Conservation (phyloP, 192 early-diverging fungal genomes). For the Linnemannia schmuckeri region DNA sequence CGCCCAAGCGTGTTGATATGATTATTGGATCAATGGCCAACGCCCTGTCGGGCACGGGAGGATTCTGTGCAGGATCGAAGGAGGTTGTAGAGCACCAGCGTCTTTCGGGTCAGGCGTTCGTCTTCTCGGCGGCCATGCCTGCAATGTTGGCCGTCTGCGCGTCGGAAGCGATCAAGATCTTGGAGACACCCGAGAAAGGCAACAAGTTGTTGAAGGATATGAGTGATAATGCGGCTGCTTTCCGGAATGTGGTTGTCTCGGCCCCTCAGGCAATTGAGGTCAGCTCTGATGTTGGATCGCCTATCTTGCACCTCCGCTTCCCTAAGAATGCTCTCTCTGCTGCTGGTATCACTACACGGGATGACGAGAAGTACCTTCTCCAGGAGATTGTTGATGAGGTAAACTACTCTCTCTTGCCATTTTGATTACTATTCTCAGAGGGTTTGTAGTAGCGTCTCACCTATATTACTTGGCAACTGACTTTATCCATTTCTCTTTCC, state of each 20-base stretch:
- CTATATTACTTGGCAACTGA: slow-evolving; percentile 13
- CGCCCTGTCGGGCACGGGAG: slow-evolving; percentile 86
- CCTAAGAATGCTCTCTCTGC: slow-evolving; percentile 47
- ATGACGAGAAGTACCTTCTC: slow-evolving; percentile 82
- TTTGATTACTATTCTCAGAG: not conserved
- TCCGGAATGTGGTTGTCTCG: slow-evolving; percentile 72
- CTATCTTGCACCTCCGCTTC: slow-evolving; percentile 85
- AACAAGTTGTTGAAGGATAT: slow-evolving; percentile 66
- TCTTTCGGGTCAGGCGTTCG: slow-evolving; percentile 90
- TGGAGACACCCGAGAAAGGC: slow-evolving; percentile 57
- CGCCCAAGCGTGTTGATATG: slow-evolving; percentile 87
- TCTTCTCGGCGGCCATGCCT: slow-evolving; percentile 95
- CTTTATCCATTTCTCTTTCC: not conserved
- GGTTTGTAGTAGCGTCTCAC: not conserved
- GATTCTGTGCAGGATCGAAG: slow-evolving; percentile 90
- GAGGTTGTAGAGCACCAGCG: slow-evolving; percentile 93
- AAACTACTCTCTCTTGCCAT: not conserved
- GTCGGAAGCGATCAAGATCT: slow-evolving; percentile 83
- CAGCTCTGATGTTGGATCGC: slow-evolving; percentile 65
- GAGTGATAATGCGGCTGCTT: slow-evolving; percentile 70
- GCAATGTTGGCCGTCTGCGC: slow-evolving; percentile 92
- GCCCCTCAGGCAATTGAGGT: slow-evolving; percentile 62
- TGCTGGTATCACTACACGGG: slow-evolving; percentile 55
- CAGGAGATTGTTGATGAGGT: slow-evolving; percentile 86
- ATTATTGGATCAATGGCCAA: slow-evolving; percentile 88